Percentiles rank a stretch among this genome's conserved stretches.
Conservation (phyloP, 306 rosid species). For the Astragalus membranaceus region DNA sequence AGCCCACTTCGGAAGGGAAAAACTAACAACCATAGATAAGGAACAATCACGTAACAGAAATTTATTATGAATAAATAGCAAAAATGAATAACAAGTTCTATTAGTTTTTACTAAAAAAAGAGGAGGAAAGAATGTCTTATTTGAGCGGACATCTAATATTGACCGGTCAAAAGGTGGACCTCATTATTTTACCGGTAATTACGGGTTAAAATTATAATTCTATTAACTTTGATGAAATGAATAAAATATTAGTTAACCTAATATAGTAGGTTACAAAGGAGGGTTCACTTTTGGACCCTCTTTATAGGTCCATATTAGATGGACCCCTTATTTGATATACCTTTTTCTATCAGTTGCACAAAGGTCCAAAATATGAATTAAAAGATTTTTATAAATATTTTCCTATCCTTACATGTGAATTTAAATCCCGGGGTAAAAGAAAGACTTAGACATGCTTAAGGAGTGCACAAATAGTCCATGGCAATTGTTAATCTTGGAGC, state of each 20-base stretch:
- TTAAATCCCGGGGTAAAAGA: not conserved
- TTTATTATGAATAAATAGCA: not conserved
- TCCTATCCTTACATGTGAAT: not conserved
- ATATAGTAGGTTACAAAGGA: too few species aligned
- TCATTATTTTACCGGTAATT: too few species aligned
- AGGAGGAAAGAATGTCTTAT: not conserved
- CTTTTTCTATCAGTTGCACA: not conserved
- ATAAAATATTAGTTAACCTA: too few species aligned
- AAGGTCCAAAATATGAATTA: not conserved
- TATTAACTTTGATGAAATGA: too few species aligned
- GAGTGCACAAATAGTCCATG: not conserved
- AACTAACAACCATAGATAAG: not conserved
- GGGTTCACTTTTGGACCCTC: too few species aligned
- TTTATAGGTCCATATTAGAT: too few species aligned
- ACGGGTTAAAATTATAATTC: too few species aligned
- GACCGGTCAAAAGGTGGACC: too few species aligned
- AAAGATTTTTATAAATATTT: not conserved
- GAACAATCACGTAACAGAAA: not conserved
- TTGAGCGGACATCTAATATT: too few species aligned
- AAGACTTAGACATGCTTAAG: not conserved
- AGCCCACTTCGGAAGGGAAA: constrained; percentile 1
- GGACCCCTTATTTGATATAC: not conserved
- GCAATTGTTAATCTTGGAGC: not conserved
- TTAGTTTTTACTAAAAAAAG: not conserved
- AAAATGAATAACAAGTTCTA: not conserved